A percentile compares a stretch with the other conserved stretches of the same genome.
Evolutionary conservation across 2,329 filamentous ascomycete species (phyloP).

Genomic region (Fusarium azukiicola): DNA sequence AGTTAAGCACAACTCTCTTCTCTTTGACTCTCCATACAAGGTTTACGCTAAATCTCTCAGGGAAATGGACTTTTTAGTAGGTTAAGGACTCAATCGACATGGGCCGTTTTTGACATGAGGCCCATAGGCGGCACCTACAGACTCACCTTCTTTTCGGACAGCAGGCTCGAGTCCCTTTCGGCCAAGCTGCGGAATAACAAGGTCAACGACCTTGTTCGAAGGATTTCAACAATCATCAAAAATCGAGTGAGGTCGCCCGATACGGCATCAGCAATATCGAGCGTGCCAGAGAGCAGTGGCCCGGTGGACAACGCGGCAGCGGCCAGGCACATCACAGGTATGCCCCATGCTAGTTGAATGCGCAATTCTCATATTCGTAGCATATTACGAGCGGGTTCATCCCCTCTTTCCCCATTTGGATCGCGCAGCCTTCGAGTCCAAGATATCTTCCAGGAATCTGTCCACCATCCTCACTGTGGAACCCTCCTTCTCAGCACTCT

Average conservation of each 20-base stretch:
- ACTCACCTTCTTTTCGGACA: slow-evolving; percentile 50
- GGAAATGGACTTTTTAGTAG: slow-evolving; percentile 49
- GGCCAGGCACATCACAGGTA: slow-evolving; percentile 41
- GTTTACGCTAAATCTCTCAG: slow-evolving; percentile 18
- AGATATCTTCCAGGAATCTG: slow-evolving; percentile 12
- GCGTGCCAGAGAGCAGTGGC: slow-evolving; percentile 13
- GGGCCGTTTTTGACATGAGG: neutral
- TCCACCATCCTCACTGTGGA: slow-evolving; percentile 19
- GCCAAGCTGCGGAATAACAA: slow-evolving; percentile 48
- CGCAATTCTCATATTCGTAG: slow-evolving; percentile 18
- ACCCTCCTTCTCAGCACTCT: slow-evolving; percentile 42
- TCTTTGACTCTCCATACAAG: neutral
- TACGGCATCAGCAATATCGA: neutral
- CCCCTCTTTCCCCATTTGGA: slow-evolving; percentile 46
- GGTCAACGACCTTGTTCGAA: slow-evolving; percentile 45
- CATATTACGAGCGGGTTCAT: slow-evolving; percentile 49
- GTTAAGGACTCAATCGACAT: neutral
- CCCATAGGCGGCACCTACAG: slow-evolving; percentile 44
- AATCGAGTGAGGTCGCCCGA: slow-evolving; percentile 39
- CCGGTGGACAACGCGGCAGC: slow-evolving; percentile 16
- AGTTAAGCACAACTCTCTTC: neutral
- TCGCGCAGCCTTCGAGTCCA: slow-evolving; percentile 34
- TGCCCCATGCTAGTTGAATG: neutral
- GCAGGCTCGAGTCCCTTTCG: slow-evolving; percentile 43
- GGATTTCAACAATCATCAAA: slow-evolving; percentile 46